Evolutionary conservation across 225 moss, liverwort and hornwort species (phyloP), one percentile per base, ranked within the genome.

Genomic region (Polytrichum commune): DNA sequence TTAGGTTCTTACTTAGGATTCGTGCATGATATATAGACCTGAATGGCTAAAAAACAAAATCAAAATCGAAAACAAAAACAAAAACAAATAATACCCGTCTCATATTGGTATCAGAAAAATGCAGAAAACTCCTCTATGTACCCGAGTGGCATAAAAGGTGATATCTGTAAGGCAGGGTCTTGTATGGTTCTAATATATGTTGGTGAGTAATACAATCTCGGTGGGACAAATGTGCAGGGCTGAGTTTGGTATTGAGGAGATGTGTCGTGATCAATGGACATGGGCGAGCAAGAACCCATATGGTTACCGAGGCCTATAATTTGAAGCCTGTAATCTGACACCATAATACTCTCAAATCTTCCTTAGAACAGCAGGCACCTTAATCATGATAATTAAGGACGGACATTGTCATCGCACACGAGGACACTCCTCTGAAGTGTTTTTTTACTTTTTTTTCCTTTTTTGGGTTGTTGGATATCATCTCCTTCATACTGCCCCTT

Each of bases 241-340:
- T 4, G 77, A 85, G 62, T 88, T 88, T 26, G 85, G 89, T 18
- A 87, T 97, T 68, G 16, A 86, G 64, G 92, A 93, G 66, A 97
- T 97, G 96, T 93, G 92, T 53, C 88, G 89, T 63, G 96, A 92
- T 57, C 92, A 93, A 82, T 97, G 93, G 96, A 97, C 84, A 65
- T 97, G 96, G 96, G 93, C 96, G 16, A 92, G 80, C 68, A 88
- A 80, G 64, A 93, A 97, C 80, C 96, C 93, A 0, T 91, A 86
- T 66, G 96, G 93, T 13, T 97, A 97, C 72, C 35, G 74, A 74
- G 78, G 74, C 19, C 24, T 71, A 72, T 38, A 64, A 18, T 22
- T 58, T 13, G 22, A 22, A 58, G 58, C 20, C 7, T 9, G 22
- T 58, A 6, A 58, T 58, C 29, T 29, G 29, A 46, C 19, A 2